Percentiles rank a stretch among this genome's conserved stretches.
These are phyloP conservation scores for Pontederia paniculata DNA, from an alignment of 176 grass and related monocot species.

Conservation along the genomic window DNA sequence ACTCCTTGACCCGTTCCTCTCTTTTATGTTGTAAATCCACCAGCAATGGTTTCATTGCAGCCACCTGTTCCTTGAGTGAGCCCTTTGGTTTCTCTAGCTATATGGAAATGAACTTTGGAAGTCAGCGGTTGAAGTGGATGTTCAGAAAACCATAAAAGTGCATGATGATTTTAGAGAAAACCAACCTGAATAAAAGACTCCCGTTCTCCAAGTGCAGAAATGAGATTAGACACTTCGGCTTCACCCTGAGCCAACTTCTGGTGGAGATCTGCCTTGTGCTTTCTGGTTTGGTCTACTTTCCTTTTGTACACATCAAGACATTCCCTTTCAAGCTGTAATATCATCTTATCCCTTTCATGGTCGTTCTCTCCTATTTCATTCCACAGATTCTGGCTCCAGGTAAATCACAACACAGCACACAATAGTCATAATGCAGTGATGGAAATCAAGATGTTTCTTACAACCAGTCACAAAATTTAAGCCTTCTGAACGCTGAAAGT, in stretches of 20 bases:
- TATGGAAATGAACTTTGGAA: slow-evolving; percentile 1
- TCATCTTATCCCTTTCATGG: neutral
- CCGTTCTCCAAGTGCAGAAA: slow-evolving; percentile 61
- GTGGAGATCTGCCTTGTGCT: slow-evolving; percentile 47
- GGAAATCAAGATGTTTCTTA: too few relatives aligned
- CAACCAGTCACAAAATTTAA: too few relatives aligned
- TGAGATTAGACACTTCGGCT: slow-evolving; percentile 50
- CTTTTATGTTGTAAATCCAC: slow-evolving; percentile 46
- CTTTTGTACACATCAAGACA: slow-evolving; percentile 4
- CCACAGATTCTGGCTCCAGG: slow-evolving; percentile 49
- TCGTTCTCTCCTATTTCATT: neutral
- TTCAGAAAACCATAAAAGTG: neutral
- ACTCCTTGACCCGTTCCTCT: slow-evolving; percentile 54
- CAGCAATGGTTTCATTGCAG: slow-evolving; percentile 48
- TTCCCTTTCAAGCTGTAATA: neutral
- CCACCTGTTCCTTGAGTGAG: slow-evolving; percentile 59
- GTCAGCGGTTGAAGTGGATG: neutral
- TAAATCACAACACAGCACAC: neutral
- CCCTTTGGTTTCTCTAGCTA: slow-evolving; percentile 57
- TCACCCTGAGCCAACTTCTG: slow-evolving; percentile 36
- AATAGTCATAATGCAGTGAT: too few relatives aligned
- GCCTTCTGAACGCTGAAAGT: too few relatives aligned
- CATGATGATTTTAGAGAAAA: slow-evolving; percentile 4
- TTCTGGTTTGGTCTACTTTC: slow-evolving; percentile 50
- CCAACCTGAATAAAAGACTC: slow-evolving; percentile 68